Percentiles rank a stretch among this genome's conserved stretches.
phyloP scores from a whole-genome alignment of 148 eudicot species.

The Amaranthus palmeri region DNA sequence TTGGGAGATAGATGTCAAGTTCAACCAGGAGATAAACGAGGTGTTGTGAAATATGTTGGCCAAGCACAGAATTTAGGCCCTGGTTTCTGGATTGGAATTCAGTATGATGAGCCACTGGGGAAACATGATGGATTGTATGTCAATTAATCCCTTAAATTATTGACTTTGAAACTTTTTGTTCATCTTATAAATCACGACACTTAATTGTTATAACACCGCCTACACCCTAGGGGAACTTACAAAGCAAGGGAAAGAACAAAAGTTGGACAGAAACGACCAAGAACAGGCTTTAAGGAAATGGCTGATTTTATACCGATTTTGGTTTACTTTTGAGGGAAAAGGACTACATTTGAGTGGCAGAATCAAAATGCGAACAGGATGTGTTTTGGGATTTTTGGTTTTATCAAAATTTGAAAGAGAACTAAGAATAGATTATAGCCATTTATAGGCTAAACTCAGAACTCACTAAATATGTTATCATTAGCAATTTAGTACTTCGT shows the following conservation, averaged over 20 bases:
- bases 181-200: neutral
- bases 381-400: no score
- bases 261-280: no score
- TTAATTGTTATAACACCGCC: neutral
- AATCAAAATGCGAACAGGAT: no score
- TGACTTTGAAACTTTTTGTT: neutral
- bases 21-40: slow-evolving; percentile 92
- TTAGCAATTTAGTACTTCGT: no score
- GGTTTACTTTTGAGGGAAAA: neutral
- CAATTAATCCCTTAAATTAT: neutral
- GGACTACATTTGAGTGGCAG: no score
- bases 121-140: slow-evolving; percentile 94
- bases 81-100: slow-evolving; percentile 92
- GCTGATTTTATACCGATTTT: neutral
- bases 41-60: slow-evolving; percentile 84
- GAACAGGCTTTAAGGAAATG: no score
- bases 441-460: no score
- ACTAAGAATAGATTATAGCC: no score
- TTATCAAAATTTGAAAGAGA: no score
- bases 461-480: no score
- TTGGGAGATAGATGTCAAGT: slow-evolving; percentile 98
- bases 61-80: slow-evolving; percentile 75
- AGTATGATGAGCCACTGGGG: slow-evolving; percentile 94
- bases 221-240: no score
- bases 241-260: no score